Conservation (phyloP, 2,329 filamentous ascomycete genomes). For the Niveomyces coronatus region DNA sequence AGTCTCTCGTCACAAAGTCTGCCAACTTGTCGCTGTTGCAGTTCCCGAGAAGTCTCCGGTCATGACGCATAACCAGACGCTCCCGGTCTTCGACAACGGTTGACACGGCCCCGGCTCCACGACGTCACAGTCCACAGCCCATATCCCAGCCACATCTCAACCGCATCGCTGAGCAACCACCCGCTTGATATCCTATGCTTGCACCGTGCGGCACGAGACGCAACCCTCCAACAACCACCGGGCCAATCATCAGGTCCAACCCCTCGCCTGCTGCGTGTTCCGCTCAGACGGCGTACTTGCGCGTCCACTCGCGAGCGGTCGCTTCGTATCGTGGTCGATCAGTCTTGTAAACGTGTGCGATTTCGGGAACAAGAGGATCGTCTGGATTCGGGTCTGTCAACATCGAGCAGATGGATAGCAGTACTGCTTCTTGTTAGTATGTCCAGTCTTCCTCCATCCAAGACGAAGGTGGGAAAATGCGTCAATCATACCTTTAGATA, state of each 20-base stretch:
- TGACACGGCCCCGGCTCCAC: no score
- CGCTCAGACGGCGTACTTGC: conserved; percentile 88
- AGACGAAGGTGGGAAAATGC: no score
- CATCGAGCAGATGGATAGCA: conserved; percentile 99
- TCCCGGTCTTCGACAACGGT: background rate
- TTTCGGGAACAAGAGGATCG: conserved; percentile 96
- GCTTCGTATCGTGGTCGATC: conserved; percentile 93
- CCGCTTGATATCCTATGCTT: conserved; percentile 10
- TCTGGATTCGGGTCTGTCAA: conserved; percentile 98
- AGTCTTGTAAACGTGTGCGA: conserved; percentile 99
- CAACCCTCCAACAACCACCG: no score
- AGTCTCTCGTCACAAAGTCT: conserved; percentile 19
- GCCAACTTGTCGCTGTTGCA: conserved; percentile 16
- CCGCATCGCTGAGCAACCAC: conserved; percentile 9
- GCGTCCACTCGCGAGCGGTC: conserved; percentile 94
- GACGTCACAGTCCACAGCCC: background rate
- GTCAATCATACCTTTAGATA: conserved; percentile 94
- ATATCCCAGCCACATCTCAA: conserved; percentile 7
- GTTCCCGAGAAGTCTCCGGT: conserved; percentile 5
- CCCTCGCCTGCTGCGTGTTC: conserved; percentile 7
- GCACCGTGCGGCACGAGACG: conserved; percentile 8
- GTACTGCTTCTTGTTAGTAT: conserved; percentile 44
- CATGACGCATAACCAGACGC: background rate
- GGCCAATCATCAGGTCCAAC: conserved; percentile 6
- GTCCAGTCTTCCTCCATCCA: no score